phyloP scores from a whole-genome alignment of 2,329 filamentous ascomycete species.

The Botryotinia globosa region DNA sequence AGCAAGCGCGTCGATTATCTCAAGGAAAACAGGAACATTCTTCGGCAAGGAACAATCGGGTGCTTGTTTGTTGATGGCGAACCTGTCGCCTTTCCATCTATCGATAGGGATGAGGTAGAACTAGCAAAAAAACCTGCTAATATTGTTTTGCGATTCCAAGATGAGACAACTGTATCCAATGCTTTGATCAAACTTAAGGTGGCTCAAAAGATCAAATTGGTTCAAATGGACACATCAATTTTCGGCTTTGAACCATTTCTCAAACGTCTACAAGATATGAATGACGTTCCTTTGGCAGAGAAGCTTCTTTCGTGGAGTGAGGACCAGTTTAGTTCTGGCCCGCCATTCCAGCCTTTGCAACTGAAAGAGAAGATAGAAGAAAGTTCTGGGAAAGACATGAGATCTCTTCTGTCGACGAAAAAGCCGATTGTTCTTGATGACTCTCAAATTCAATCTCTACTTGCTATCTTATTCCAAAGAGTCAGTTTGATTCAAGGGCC shows the following conservation, averaged over 20 bases:
- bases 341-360: constrained; percentile 25
- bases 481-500: constrained; percentile 69
- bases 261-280: constrained; percentile 54
- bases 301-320: constrained; percentile 46
- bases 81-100: constrained; percentile 58
- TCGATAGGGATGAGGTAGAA: constrained; percentile 51
- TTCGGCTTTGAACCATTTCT: constrained; percentile 70
- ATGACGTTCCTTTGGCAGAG: constrained; percentile 53
- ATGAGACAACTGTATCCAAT: constrained; percentile 45
- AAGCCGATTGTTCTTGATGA: constrained; percentile 45
- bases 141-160: constrained; percentile 51
- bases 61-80: constrained; percentile 52
- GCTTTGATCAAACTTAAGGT: constrained; percentile 47
- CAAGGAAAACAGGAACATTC: constrained; percentile 46
- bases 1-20: constrained; percentile 46
- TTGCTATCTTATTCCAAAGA: constrained; percentile 50
- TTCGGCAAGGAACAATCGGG: constrained; percentile 61
- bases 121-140: constrained; percentile 47
- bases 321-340: constrained; percentile 20
- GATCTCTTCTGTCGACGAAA: constrained; percentile 35
- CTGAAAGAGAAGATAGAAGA: constrained; percentile 35
- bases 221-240: constrained; percentile 61
- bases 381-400: constrained; percentile 35
- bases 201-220: constrained; percentile 45
- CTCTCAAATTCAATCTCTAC: constrained; percentile 57